Base-by-base conservation (phyloP, 2,329 filamentous ascomycete species). In the Bipolaris sorokiniana region DNA sequence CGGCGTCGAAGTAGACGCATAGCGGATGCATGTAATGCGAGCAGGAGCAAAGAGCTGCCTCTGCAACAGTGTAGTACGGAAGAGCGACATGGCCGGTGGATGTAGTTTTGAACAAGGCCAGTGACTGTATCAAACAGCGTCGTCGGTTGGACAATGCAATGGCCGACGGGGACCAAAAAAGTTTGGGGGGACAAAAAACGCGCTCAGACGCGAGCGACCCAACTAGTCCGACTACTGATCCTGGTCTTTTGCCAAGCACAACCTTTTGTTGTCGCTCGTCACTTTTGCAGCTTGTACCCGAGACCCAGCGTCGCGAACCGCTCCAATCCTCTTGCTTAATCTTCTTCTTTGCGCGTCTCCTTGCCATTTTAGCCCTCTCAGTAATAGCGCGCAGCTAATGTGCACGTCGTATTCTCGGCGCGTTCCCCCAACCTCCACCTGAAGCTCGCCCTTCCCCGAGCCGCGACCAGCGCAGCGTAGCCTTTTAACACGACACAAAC, bases 181-280 rank as follows among this genome's bases (percentile, higher is more conserved):
- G 46, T 48, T 54, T 60, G 52, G 52, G 58, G 50, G 50, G 33
- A 38, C 48, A 52, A 51, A 52, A 55, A 60, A 62, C 56, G 56
- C 62, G 63, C 54, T 56, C 48, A 48, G 55, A 61, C 60, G 62
- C 62, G 60, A 54, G 53, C 51, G 13, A 59, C 57, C 54, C 55
- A 51, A 31, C 26, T 28, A 28, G 26, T 28, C 26, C 26, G 9
- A 28, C 26, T 28, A 28, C 26, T 61, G 33, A 66, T 66, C 64
- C 63, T 54, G 56, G 50, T 58, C 60, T 38, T 38, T 48, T 48
- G 62, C 65, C 58, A 65, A 65, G 62, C 54, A 50, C 37, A 48
- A 38, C 64, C 64, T 69, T 72, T 67, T 72, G 67, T 71, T 74
- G 65, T 69, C 63, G 58, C 48, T 54, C 58, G 48, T 62, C 59